Conservation (phyloP, 768 basidiomycete species). For the Suillus occidentalis region DNA sequence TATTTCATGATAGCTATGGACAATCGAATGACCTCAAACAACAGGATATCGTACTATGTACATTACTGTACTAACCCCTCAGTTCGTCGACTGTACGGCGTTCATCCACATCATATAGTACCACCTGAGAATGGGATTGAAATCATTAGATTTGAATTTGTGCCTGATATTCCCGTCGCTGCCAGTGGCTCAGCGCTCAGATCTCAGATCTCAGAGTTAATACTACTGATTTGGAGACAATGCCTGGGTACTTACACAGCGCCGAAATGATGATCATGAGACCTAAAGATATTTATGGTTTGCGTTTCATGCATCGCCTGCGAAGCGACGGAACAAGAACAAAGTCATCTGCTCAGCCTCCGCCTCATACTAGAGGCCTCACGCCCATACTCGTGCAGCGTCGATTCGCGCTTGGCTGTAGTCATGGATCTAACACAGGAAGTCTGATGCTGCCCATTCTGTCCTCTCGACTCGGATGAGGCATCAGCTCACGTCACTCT, state of each 20-base stretch:
- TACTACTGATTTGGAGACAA: background rate
- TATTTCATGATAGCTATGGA: background rate
- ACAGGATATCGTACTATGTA: background rate
- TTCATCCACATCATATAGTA: background rate
- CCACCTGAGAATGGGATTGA: background rate
- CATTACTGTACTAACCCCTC: background rate
- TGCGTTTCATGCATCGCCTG: background rate
- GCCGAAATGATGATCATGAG: background rate
- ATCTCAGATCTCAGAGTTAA: background rate
- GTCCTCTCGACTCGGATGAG: background rate
- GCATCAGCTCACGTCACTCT: background rate
- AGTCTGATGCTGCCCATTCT: background rate
- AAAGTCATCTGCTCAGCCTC: background rate
- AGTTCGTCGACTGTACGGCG: background rate
- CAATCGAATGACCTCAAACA: background rate
- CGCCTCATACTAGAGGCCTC: too few species aligned
- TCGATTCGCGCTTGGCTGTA: background rate
- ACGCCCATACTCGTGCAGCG: background rate
- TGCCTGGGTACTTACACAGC: background rate
- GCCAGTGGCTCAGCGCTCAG: background rate
- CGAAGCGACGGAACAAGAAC: background rate
- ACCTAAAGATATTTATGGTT: background rate
- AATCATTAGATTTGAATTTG: background rate
- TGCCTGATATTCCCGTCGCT: background rate
- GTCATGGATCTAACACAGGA: slow-evolving; percentile 1